A percentile compares a stretch with the other conserved stretches of the same genome.
phyloP scores from a whole-genome alignment of 139 green algal species.

The Coelastrella sp. region DNA sequence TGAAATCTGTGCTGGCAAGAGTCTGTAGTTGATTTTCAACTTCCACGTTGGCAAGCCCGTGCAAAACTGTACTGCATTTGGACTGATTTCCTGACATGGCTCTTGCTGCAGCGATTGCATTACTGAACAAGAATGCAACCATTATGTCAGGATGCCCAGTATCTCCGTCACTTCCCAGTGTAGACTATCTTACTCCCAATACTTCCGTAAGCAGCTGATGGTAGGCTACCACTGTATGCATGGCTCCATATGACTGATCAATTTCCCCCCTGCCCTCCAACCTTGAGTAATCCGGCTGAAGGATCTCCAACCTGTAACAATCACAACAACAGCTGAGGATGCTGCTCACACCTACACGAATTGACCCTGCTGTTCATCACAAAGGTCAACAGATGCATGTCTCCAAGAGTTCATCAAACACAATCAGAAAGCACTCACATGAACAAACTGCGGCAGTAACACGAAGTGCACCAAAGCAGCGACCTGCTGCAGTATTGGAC shows the following conservation, averaged over 20 bases:
- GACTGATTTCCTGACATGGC: too few species aligned
- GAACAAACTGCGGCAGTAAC: background rate
- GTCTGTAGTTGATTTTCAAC: too few species aligned
- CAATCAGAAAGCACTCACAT: background rate
- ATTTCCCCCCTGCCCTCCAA: background rate
- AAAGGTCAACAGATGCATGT: too few species aligned
- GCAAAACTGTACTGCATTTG: too few species aligned
- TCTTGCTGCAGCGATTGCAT: too few species aligned
- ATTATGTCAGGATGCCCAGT: too few species aligned
- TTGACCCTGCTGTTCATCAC: background rate
- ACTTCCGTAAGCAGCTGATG: background rate
- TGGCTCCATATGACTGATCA: background rate
- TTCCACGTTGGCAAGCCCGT: too few species aligned
- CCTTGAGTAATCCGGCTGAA: background rate
- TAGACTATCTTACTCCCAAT: background rate
- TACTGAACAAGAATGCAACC: too few species aligned
- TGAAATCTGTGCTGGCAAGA: too few species aligned
- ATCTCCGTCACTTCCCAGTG: background rate
- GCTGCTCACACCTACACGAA: background rate
- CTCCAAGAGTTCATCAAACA: too few species aligned
- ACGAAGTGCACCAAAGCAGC: too few species aligned
- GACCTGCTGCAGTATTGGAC: too few species aligned
- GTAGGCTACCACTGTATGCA: background rate
- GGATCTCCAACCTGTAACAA: constrained; percentile 14
- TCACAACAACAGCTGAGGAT: background rate